These are phyloP conservation scores for Cynara cardunculus DNA, from an alignment of 129 eudicot species.

Conservation along the genomic window DNA sequence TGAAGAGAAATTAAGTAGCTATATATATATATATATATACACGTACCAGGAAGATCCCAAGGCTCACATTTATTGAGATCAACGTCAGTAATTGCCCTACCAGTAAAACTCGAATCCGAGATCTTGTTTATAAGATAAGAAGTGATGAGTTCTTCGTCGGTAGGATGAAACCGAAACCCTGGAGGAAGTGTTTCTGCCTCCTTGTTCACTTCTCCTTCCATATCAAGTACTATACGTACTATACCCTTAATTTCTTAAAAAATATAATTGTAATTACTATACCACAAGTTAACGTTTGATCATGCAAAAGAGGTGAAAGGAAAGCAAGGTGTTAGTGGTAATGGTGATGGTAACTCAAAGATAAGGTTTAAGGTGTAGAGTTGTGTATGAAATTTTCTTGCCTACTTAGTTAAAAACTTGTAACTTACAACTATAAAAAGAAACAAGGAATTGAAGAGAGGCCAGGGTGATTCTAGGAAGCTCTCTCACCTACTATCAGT, in stretches of 20 bases:
- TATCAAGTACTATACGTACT: neutral
- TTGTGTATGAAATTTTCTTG: slow-evolving; percentile 25
- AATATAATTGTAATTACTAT: slow-evolving; percentile 11
- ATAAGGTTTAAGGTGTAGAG: slow-evolving; percentile 35
- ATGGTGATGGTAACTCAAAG: slow-evolving; percentile 4
- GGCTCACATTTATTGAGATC: slow-evolving; percentile 51
- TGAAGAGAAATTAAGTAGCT: neutral
- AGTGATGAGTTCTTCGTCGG: slow-evolving; percentile 45
- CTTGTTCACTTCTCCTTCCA: slow-evolving; percentile 44
- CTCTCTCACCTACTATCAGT: slow-evolving; percentile 48
- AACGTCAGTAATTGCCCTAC: slow-evolving; percentile 50
- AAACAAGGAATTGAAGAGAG: slow-evolving; percentile 11
- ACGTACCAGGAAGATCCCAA: slow-evolving; percentile 60
- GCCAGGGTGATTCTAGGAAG: slow-evolving; percentile 28
- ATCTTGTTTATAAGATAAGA: slow-evolving; percentile 45
- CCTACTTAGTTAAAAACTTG: slow-evolving; percentile 19
- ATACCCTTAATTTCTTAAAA: neutral
- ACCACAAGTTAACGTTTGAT: slow-evolving; percentile 17
- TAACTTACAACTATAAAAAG: slow-evolving; percentile 10
- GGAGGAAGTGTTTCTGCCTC: slow-evolving; percentile 45
- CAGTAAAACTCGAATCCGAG: slow-evolving; percentile 39
- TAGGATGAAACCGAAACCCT: slow-evolving; percentile 54
- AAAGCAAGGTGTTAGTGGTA: slow-evolving; percentile 23
- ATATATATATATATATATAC: neutral
- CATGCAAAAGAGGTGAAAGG: slow-evolving; percentile 34